These are phyloP conservation scores for Evansstolkia leycettana DNA, from an alignment of 495 filamentous ascomycete species.

Conservation along the genomic window DNA sequence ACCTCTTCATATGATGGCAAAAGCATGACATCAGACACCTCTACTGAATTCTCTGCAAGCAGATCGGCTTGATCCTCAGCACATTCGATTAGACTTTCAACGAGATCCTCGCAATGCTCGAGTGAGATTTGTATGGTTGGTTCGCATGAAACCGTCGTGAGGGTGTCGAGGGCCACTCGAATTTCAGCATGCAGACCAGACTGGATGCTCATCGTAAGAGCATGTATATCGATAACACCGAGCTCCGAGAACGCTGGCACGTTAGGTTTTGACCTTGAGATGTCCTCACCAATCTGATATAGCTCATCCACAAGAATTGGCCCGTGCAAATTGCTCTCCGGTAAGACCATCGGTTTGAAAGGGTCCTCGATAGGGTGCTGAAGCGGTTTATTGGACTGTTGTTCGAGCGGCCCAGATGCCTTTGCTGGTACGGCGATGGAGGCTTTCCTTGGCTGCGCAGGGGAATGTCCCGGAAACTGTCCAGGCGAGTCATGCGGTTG, in stretches of 20 bases:
- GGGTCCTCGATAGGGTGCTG: conserved; percentile 30
- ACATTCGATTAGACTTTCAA: conserved; percentile 81
- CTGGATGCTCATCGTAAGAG: conserved; percentile 85
- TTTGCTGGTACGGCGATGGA: conserved; percentile 28
- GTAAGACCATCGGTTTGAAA: conserved; percentile 46
- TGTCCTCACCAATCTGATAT: conserved; percentile 46
- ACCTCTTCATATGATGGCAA: conserved; percentile 81
- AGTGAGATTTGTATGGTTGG: conserved; percentile 49
- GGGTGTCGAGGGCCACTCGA: conserved; percentile 72
- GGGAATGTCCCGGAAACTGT: conserved; percentile 16
- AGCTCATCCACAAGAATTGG: conserved; percentile 52
- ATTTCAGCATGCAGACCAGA: conserved; percentile 84
- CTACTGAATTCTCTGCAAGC: conserved; percentile 64
- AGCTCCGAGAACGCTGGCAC: conserved; percentile 67
- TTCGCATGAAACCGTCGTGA: conserved; percentile 60
- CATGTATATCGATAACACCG: conserved; percentile 79
- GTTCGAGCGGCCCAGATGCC: conserved; percentile 26
- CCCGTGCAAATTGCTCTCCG: conserved; percentile 46
- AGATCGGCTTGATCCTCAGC: conserved; percentile 76
- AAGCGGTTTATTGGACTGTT: conserved; percentile 34
- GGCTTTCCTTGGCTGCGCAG: conserved; percentile 19
- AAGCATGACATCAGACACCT: conserved; percentile 72
- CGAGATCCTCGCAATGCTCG: conserved; percentile 70
- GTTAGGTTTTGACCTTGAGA: conserved; percentile 53
- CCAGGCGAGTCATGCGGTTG: conserved; percentile 19